Conservation (phyloP, 2,329 filamentous ascomycete genomes). For the Lasiodiplodia theobromae region DNA sequence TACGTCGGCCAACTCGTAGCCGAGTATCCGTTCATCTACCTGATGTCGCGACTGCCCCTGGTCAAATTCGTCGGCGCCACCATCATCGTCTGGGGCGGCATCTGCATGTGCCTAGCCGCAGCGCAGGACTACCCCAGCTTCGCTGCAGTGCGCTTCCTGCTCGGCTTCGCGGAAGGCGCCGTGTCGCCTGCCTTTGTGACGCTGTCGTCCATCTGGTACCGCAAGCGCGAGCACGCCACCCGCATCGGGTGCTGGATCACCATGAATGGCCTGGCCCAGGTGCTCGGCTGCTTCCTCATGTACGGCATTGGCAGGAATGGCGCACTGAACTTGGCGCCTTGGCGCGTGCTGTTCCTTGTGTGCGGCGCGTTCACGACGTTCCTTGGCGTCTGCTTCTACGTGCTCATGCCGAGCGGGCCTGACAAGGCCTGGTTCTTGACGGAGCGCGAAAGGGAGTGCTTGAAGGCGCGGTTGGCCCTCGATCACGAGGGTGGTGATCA, state of each 20-base stretch:
- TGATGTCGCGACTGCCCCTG: slow-evolving; percentile 58
- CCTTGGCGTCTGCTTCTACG: slow-evolving; percentile 49
- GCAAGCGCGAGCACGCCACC: slow-evolving; percentile 42
- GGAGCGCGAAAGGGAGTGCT: slow-evolving; percentile 51
- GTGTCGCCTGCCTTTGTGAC: slow-evolving; percentile 64
- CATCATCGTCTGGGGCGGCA: slow-evolving; percentile 54
- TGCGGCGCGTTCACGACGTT: slow-evolving; percentile 45
- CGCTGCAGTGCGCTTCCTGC: slow-evolving; percentile 63
- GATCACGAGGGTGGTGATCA: slow-evolving; percentile 53
- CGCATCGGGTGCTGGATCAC: slow-evolving; percentile 52
- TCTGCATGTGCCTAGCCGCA: slow-evolving; percentile 56
- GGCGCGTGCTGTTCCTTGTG: slow-evolving; percentile 50
- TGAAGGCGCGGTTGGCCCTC: slow-evolving; percentile 46
- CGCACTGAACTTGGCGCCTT: slow-evolving; percentile 40
- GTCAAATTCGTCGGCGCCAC: slow-evolving; percentile 59
- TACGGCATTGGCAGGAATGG: slow-evolving; percentile 58
- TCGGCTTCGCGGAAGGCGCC: slow-evolving; percentile 72
- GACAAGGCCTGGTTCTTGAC: slow-evolving; percentile 59
- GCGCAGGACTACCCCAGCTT: slow-evolving; percentile 53
- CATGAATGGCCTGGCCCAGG: slow-evolving; percentile 57
- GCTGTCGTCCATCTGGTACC: slow-evolving; percentile 58
- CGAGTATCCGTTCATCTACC: slow-evolving; percentile 58
- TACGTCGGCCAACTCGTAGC: slow-evolving; percentile 59
- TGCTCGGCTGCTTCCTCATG: slow-evolving; percentile 57
- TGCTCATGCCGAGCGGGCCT: slow-evolving; percentile 57